phyloP scores from a whole-genome alignment of 495 filamentous ascomycete genomes.

The Xylaria bambusicola region DNA sequence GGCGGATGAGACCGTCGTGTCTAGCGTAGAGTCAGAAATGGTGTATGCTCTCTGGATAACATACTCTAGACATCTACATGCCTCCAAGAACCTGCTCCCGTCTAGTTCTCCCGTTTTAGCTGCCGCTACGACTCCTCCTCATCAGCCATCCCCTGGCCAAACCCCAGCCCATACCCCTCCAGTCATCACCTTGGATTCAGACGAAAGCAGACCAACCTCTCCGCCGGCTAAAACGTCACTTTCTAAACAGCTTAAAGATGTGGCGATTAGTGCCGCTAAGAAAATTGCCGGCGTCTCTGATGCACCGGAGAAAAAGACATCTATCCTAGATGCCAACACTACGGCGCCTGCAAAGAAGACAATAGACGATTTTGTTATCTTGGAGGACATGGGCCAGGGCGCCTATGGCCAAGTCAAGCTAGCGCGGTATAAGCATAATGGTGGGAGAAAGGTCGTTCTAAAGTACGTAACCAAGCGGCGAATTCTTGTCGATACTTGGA shows the following conservation, averaged over 20 bases:
- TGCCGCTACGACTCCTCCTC: slow-evolving; percentile 65
- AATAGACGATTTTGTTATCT: slow-evolving; percentile 86
- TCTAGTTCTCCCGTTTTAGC: slow-evolving; percentile 60
- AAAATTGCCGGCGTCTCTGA: slow-evolving; percentile 46
- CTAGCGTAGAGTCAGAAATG: slow-evolving; percentile 61
- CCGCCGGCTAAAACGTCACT: slow-evolving; percentile 58
- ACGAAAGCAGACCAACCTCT: slow-evolving; percentile 35
- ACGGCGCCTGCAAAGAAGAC: slow-evolving; percentile 54
- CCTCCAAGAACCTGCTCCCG: slow-evolving; percentile 58
- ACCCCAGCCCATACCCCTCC: slow-evolving; percentile 52
- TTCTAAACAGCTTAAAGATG: slow-evolving; percentile 74
- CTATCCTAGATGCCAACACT: slow-evolving; percentile 23
- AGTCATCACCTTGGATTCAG: slow-evolving; percentile 55
- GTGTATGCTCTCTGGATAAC: slow-evolving; percentile 97
- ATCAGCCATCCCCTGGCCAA: slow-evolving; percentile 79
- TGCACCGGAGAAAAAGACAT: slow-evolving; percentile 38
- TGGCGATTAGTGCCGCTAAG: slow-evolving; percentile 53
- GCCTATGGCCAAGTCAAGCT: slow-evolving; percentile 98
- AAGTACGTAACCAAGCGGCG: slow-evolving; percentile 98
- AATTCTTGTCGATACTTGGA: slow-evolving; percentile 99
- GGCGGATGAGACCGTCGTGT: slow-evolving; percentile 31
- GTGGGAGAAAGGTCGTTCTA: slow-evolving; percentile 80
- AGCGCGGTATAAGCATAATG: slow-evolving; percentile 79
- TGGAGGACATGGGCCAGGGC: slow-evolving; percentile 98
- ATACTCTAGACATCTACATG: slow-evolving; percentile 90